Evolutionary conservation across 2,329 filamentous ascomycete species (phyloP).

Genomic region (Fusarium sacchari): DNA sequence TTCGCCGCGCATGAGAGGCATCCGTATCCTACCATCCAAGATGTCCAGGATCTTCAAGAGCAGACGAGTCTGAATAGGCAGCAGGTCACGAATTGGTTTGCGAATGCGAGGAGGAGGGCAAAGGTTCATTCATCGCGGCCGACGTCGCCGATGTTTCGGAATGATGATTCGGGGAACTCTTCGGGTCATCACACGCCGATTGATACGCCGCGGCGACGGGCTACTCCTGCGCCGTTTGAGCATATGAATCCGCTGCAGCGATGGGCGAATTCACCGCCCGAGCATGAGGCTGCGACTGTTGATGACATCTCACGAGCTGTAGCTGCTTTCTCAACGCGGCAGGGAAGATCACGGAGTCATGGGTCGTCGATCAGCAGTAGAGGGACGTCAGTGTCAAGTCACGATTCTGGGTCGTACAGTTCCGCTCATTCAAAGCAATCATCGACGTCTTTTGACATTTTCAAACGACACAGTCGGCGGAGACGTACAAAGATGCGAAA

Average conservation of each 20-base stretch:
- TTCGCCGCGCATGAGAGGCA: slow-evolving; percentile 77
- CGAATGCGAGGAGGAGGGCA: slow-evolving; percentile 81
- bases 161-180: slow-evolving; percentile 28
- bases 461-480: slow-evolving; percentile 24
- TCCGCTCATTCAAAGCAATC: slow-evolving; percentile 27
- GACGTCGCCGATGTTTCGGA: slow-evolving; percentile 31
- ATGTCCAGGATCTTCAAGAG: slow-evolving; percentile 78
- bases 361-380: slow-evolving; percentile 51
- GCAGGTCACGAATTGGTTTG: slow-evolving; percentile 89
- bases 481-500: slow-evolving; percentile 24
- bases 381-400: slow-evolving; percentile 26
- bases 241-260: slow-evolving; percentile 45
- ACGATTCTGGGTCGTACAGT: slow-evolving; percentile 29
- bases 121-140: slow-evolving; percentile 63
- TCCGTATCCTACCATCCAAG: slow-evolving; percentile 84
- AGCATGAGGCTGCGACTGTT: slow-evolving; percentile 48
- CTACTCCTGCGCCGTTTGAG: slow-evolving; percentile 49
- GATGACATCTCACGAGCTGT: slow-evolving; percentile 47
- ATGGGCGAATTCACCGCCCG: slow-evolving; percentile 49
- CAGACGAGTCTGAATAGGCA: slow-evolving; percentile 79
- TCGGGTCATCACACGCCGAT: slow-evolving; percentile 52
- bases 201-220: slow-evolving; percentile 62
- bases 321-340: slow-evolving; percentile 47
- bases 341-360: slow-evolving; percentile 49
- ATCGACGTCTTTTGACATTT: slow-evolving; percentile 24